Conservation (phyloP, 257 asterid species). For the Capsicum baccatum region DNA sequence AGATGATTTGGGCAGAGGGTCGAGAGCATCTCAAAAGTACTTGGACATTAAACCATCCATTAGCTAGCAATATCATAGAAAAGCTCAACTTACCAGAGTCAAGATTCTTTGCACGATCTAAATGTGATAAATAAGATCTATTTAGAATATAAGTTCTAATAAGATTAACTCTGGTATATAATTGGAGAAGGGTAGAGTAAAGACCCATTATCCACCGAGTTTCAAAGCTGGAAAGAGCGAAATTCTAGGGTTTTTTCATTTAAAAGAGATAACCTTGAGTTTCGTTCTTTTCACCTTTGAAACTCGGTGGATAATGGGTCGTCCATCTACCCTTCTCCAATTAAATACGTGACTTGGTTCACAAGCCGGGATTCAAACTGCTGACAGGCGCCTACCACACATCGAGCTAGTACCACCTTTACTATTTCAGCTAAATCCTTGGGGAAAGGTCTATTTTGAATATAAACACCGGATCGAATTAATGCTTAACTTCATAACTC, state of each 20-base stretch:
- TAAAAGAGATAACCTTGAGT: not conserved
- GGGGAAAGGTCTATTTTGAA: not conserved
- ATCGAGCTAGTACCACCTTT: not conserved
- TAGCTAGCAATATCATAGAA: not conserved
- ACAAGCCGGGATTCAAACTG: not conserved
- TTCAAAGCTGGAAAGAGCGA: not conserved
- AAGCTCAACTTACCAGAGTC: conserved; percentile 14
- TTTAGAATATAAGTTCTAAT: not conserved
- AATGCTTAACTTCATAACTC: not conserved
- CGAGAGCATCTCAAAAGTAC: not conserved
- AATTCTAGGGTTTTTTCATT: not conserved
- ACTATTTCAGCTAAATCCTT: not conserved
- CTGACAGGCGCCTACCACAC: not conserved
- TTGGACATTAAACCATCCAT: conserved; percentile 7
- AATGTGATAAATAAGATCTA: not conserved
- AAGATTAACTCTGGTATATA: not conserved
- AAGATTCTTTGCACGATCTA: not conserved
- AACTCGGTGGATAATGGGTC: not conserved
- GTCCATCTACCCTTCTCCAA: not conserved
- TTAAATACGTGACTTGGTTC: not conserved
- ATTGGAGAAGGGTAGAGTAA: not conserved
- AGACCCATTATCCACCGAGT: not conserved
- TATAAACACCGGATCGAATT: not conserved
- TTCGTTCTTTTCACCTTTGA: not conserved
- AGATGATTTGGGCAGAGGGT: not conserved